Evolutionary conservation across 768 basidiomycete species (phyloP), one percentile per base, ranked within the genome.

Genomic region (Mycena sanguinolenta): DNA sequence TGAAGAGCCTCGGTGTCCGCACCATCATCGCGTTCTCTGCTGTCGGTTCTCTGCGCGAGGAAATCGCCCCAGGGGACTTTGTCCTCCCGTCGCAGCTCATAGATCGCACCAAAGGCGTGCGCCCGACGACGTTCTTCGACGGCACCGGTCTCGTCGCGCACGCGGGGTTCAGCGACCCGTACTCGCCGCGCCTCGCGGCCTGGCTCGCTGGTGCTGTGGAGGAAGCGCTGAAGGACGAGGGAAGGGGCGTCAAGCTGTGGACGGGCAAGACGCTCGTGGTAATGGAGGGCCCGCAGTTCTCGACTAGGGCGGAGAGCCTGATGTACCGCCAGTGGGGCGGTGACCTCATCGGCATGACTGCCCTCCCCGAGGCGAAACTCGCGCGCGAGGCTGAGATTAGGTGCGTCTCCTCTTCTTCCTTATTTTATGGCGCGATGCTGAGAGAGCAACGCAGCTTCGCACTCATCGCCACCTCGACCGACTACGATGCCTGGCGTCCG

Each of bases 251-350:
- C 42, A 83, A 88, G 81, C 80, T 99, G 63, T 95, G 96, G 80
- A 90, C 88, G 60, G 92, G 89, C 32, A 96, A 92, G 85, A 92
- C 91, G 23, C 89, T 98, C 66, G 92, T 99, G 57, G 96, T 95
- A 78, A 99, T 99, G 95, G 96, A 99, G 78, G 97, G 97, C 58
- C 94, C 94, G 36, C 96, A 96, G 81, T 99, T 99, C 85, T 97
- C 96, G 64, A 99, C 97, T n/a, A 85, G 97, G 42, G 97, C 97
- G 21, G 97, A 99, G 87, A 96, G 95, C 76, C 75, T 88, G 75
- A 96, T 98, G 96, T 98, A 98, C 80, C 87, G 96, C 25, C 86
- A 87, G 55, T 97, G 95, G 93, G 97, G 97, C 12, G 95, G 90
- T 8, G 95, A 97, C 79, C 82, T 97, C 77, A 97, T 97, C 82